Evolutionary conservation across 129 eudicot species (phyloP).

Genomic region (Lactuca sativa): DNA sequence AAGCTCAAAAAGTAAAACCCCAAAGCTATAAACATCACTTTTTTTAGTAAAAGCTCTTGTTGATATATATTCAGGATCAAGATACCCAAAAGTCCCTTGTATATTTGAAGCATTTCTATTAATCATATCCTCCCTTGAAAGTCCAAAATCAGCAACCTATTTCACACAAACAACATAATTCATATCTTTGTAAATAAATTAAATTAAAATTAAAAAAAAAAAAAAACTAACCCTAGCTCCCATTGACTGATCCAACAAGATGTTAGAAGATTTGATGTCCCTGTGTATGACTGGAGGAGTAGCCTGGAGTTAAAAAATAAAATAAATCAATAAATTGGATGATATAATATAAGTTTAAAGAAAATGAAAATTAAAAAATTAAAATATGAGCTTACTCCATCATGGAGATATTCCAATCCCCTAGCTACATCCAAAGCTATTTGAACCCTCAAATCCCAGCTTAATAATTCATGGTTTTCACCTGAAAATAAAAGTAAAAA

Average conservation of each 20-base stretch:
- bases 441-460: conserved; percentile 82
- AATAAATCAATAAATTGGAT: conserved; percentile 8
- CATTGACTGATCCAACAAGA: conserved; percentile 92
- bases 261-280: conserved; percentile 93
- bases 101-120: conserved; percentile 69
- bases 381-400: conserved; percentile 64
- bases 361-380: not conserved
- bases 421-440: conserved; percentile 92
- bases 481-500: conserved; percentile 36
- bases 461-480: conserved; percentile 63
- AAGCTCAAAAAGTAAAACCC: conserved; percentile 87
- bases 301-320: conserved; percentile 52
- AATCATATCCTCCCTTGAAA: conserved; percentile 93
- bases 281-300: conserved; percentile 97
- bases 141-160: conserved; percentile 96
- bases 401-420: conserved; percentile 99
- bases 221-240: conserved; percentile 75
- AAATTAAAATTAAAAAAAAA: not conserved
- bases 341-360: not conserved
- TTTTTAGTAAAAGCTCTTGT: conserved; percentile 89
- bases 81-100: conserved; percentile 93
- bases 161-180: not conserved
- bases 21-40: conserved; percentile 91
- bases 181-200: too few species aligned
- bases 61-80: conserved; percentile 97